phyloP scores from a whole-genome alignment of 2,329 filamentous ascomycete genomes.

The Thielaviopsis ethacetica region DNA sequence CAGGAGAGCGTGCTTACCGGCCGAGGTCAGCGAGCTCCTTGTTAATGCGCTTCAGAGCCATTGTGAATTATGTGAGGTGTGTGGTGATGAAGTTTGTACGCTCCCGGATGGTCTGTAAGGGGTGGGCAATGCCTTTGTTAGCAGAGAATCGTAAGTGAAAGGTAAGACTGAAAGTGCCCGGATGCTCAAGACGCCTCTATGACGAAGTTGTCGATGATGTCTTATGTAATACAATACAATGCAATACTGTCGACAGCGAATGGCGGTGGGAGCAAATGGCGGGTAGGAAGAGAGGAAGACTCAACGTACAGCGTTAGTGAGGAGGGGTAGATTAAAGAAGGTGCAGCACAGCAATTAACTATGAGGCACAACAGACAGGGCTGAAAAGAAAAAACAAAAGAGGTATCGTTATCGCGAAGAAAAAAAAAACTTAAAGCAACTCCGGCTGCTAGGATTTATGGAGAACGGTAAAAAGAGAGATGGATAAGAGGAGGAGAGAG shows the following conservation, averaged over 20 bases:
- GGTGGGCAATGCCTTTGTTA: background rate
- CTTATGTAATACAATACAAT: background rate
- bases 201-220: background rate
- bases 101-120: conserved; percentile 1
- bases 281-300: background rate
- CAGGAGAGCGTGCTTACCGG: conserved; percentile 42
- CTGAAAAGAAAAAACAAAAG: background rate
- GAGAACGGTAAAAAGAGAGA: conserved; percentile 1
- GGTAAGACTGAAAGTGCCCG: no score
- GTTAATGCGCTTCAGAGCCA: conserved; percentile 90
- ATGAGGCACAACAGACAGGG: background rate
- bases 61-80: conserved; percentile 23
- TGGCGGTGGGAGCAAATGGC: background rate
- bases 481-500: conserved; percentile 14
- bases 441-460: conserved; percentile 1
- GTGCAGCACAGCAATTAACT: background rate
- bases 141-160: no score
- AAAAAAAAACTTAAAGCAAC: background rate
- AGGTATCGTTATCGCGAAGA: conserved; percentile 1
- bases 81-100: background rate
- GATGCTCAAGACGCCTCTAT: background rate
- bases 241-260: background rate
- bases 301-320: conserved; percentile 3
- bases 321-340: background rate
- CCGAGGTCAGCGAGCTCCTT: conserved; percentile 84